A percentile compares a stretch with the other conserved stretches of the same genome.
These are phyloP conservation scores for Eucalyptus curtisii DNA, from an alignment of 345 rosid species.

Conservation along the genomic window DNA sequence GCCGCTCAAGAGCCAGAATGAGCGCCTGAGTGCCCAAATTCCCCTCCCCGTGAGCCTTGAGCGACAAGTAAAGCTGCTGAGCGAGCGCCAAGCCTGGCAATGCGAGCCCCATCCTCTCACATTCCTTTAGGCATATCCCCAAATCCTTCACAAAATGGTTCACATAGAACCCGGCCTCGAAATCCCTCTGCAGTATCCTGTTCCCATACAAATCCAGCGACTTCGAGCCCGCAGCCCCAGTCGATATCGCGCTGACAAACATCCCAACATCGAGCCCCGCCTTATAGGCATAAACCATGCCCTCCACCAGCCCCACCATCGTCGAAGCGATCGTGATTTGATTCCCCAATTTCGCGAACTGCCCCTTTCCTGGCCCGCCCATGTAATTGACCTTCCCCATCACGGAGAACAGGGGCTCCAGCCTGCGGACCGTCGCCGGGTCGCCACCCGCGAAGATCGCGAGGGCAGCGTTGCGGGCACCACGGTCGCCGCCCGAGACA, in stretches of 20 bases:
- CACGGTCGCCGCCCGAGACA: slow-evolving; percentile 85
- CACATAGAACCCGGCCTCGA: slow-evolving; percentile 77
- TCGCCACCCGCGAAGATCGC: slow-evolving; percentile 89
- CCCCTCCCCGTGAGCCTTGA: slow-evolving; percentile 85
- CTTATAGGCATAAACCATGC: slow-evolving; percentile 67
- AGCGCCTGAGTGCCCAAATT: slow-evolving; percentile 71
- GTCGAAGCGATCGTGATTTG: slow-evolving; percentile 81
- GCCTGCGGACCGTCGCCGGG: slow-evolving; percentile 22
- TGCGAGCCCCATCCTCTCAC: slow-evolving; percentile 75
- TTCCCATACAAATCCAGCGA: slow-evolving; percentile 41
- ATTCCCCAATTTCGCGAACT: slow-evolving; percentile 67
- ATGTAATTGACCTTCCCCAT: slow-evolving; percentile 79
- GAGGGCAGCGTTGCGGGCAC: slow-evolving; percentile 60
- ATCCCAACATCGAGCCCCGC: slow-evolving; percentile 60
- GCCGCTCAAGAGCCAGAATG: slow-evolving; percentile 76
- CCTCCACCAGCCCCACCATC: slow-evolving; percentile 85
- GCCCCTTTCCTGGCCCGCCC: slow-evolving; percentile 81
- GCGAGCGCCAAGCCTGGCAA: slow-evolving; percentile 82
- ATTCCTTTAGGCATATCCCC: slow-evolving; percentile 81
- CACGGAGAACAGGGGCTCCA: slow-evolving; percentile 56
- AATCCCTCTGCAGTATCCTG: slow-evolving; percentile 68
- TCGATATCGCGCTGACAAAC: slow-evolving; percentile 56
- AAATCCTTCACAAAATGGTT: slow-evolving; percentile 84
- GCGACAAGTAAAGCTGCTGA: slow-evolving; percentile 86
- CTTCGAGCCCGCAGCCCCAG: slow-evolving; percentile 75